phyloP scores from a whole-genome alignment of 2,329 filamentous ascomycete species.

The Fusarium nurragi region DNA sequence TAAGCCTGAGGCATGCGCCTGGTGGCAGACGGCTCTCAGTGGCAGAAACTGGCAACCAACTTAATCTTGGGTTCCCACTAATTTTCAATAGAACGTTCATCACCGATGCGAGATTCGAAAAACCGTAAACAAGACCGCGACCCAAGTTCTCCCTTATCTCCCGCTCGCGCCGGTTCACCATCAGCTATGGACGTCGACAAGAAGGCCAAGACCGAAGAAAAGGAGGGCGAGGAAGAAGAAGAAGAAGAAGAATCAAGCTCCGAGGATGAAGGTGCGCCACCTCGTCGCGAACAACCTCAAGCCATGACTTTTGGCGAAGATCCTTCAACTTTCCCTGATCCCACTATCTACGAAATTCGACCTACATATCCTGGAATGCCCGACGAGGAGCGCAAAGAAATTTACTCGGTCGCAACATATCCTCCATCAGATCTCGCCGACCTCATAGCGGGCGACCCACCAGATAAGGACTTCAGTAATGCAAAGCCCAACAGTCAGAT shows the following conservation, averaged over 20 bases:
- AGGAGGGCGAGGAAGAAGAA: constrained; percentile 29
- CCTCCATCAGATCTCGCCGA: constrained; percentile 83
- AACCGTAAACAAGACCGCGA: constrained; percentile 60
- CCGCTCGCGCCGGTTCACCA: constrained; percentile 61
- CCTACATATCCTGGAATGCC: constrained; percentile 78
- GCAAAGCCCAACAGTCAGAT: constrained; percentile 95
- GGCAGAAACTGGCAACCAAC: constrained; percentile 12
- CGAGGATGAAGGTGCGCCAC: constrained; percentile 68
- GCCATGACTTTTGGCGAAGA: constrained; percentile 92
- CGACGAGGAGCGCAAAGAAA: constrained; percentile 84
- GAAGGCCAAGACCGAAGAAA: constrained; percentile 54
- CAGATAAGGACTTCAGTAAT: constrained; percentile 94
- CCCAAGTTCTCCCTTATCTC: constrained; percentile 68
- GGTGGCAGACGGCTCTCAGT: constrained; percentile 1
- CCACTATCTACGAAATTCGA: constrained; percentile 93
- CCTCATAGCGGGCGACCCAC: constrained; percentile 86
- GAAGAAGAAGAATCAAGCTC: constrained; percentile 59
- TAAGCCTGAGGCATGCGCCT: not conserved
- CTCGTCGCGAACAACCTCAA: constrained; percentile 73
- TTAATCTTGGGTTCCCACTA: constrained; percentile 9
- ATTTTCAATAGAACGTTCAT: constrained; percentile 59
- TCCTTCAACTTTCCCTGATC: constrained; percentile 88
- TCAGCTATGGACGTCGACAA: constrained; percentile 68
- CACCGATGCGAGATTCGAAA: constrained; percentile 63
- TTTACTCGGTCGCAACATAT: constrained; percentile 87